Base-by-base conservation (phyloP, 2,329 filamentous ascomycete species). In the Biscogniauxia marginata region DNA sequence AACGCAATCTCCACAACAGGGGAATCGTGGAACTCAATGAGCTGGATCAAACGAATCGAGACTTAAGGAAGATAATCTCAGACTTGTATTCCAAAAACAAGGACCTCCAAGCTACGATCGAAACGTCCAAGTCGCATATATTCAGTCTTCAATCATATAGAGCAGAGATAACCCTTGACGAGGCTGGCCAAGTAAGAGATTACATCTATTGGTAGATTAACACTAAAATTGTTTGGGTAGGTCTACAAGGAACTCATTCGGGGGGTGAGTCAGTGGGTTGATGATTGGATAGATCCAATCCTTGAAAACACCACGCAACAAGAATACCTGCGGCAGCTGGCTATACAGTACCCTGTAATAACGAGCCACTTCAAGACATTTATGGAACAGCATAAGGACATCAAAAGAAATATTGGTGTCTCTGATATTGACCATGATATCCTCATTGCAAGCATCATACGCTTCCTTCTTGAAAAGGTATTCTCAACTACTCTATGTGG, bases 91-190 rank as follows among this genome's bases (percentile, higher is more conserved):
- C 6, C 67, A 67, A 24, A 72, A 75, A 34, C 68, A 70, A 1
- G 69, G 73, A 46, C 73, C 71, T 6, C 74, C 2, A 39, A n/a
- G 30, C 13, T 3, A 16, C 30, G n/a, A 39, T 16, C n/a, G 13
- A 16, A 3, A 11, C n/a, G n/a, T 39, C 30, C 5, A 16, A 39
- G 13, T 11, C 30, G 5, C 30, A 76, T 52, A 76, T 76, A 49
- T 75, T 77, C 53, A 74, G 70, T 13, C 68, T 77, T 3, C 73
- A 75, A 52, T 74, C 75, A 6, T 77, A 75, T 53, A 69, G 68
- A 16, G 71, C 71, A 45, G 72, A 75, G 18, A 55, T 76, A 7
- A 77, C 73, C 0, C 64, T 66, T 0, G 66, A 73, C 23, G 73
- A 76, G 48, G 70, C 74, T 30, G 68, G 66, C 19, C 67, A 67